Conservation (phyloP, 306 rosid genomes). For the Cajanus cajan region DNA sequence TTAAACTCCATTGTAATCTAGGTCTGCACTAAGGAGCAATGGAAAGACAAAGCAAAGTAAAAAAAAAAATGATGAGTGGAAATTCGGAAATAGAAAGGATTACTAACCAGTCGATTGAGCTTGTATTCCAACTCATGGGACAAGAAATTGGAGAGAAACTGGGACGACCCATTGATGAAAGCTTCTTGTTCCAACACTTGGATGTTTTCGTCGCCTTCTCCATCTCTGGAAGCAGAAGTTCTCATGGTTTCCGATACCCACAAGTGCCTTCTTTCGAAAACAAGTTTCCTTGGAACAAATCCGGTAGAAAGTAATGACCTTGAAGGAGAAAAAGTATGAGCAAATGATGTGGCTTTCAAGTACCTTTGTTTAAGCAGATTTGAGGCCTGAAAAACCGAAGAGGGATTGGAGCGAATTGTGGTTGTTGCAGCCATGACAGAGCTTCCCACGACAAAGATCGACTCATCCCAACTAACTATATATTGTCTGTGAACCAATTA, state of each 20-base stretch:
- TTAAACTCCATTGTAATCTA: too few relatives aligned
- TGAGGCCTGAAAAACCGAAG: neutral
- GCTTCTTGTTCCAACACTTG: slow-evolving; percentile 61
- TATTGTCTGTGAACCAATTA: neutral
- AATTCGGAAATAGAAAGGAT: neutral
- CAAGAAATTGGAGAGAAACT: slow-evolving; percentile 23
- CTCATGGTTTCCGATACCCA: slow-evolving; percentile 36
- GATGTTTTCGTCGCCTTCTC: slow-evolving; percentile 39
- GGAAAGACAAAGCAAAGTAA: neutral
- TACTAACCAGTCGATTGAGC: slow-evolving; percentile 69
- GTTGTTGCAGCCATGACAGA: slow-evolving; percentile 37
- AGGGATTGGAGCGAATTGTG: slow-evolving; percentile 26
- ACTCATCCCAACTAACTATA: neutral
- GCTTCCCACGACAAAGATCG: neutral
- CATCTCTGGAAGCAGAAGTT: slow-evolving; percentile 39
- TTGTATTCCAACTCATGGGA: slow-evolving; percentile 43
- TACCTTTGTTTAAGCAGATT: slow-evolving; percentile 21
- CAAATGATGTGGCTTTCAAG: slow-evolving; percentile 30
- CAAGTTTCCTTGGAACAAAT: slow-evolving; percentile 29
- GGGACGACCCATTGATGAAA: slow-evolving; percentile 39
- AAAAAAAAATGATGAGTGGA: neutral
- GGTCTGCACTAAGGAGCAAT: neutral
- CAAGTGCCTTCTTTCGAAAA: neutral
- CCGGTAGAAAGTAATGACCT: slow-evolving; percentile 30
- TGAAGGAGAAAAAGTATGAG: slow-evolving; percentile 29